These are phyloP conservation scores for Phytophthora litchii DNA, from an alignment of 352 stramenopile species.

Conservation along the genomic window DNA sequence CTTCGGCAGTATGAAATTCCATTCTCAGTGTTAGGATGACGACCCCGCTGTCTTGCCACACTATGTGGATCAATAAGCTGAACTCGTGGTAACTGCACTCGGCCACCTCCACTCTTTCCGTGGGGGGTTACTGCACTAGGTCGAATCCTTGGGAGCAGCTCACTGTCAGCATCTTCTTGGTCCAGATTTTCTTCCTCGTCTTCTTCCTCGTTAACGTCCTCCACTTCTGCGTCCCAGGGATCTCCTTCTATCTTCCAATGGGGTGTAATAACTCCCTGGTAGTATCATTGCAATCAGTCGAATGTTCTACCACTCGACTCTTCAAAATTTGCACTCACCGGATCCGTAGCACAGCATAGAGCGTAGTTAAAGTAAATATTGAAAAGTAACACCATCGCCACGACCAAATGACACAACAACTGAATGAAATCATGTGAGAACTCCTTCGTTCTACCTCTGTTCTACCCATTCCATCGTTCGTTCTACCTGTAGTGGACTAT, in stretches of 20 bases:
- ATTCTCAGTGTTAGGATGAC: slow-evolving; percentile 13
- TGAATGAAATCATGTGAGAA: slow-evolving; percentile 16
- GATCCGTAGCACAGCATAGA: slow-evolving; percentile 64
- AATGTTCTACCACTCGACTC: slow-evolving; percentile 2
- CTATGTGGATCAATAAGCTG: slow-evolving; percentile 44
- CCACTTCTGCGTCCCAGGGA: slow-evolving; percentile 22
- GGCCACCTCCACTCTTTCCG: slow-evolving; percentile 4
- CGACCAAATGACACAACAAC: slow-evolving; percentile 38
- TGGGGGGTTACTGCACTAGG: slow-evolving; percentile 20
- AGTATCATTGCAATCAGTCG: slow-evolving; percentile 4
- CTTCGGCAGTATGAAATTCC: slow-evolving; percentile 54
- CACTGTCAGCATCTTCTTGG: slow-evolving; percentile 8
- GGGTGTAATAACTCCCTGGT: slow-evolving; percentile 34
- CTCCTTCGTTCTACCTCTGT: not conserved
- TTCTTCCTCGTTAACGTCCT: slow-evolving; percentile 24
- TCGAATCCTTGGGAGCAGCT: slow-evolving; percentile 38
- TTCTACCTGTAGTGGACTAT: slow-evolving; percentile 44
- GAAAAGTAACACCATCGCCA: slow-evolving; percentile 48
- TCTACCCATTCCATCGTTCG: not conserved
- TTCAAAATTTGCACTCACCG: slow-evolving; percentile 26
- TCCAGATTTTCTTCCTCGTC: slow-evolving; percentile 8
- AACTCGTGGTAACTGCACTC: slow-evolving; percentile 31
- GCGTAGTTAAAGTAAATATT: slow-evolving; percentile 85
- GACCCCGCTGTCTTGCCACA: slow-evolving; percentile 36
- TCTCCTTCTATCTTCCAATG: slow-evolving; percentile 24